phyloP scores from a whole-genome alignment of 163 green algal genomes.

The Volvox carteri region DNA sequence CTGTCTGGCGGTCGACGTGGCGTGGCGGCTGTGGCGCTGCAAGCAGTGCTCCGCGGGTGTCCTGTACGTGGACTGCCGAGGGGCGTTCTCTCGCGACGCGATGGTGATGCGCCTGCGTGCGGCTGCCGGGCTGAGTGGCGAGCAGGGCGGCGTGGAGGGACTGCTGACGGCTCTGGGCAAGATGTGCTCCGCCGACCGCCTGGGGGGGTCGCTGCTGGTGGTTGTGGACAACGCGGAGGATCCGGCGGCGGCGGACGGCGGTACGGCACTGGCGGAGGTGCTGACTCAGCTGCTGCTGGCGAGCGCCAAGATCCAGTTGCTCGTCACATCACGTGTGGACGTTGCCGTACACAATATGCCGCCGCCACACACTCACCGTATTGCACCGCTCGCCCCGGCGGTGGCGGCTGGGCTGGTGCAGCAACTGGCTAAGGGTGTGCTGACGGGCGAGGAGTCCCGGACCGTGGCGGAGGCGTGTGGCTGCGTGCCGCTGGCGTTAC shows the following conservation, averaged over 20 bases:
- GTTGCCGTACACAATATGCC: background rate
- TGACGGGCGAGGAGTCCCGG: slow-evolving; percentile 1
- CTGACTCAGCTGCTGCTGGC: background rate
- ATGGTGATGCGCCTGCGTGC: slow-evolving; percentile 20
- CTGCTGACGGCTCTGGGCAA: slow-evolving; percentile 5
- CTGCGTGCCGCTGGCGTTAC: slow-evolving; percentile 21
- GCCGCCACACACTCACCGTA: background rate
- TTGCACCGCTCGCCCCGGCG: background rate
- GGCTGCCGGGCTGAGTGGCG: background rate
- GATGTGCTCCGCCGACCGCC: background rate
- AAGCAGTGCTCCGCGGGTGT: background rate
- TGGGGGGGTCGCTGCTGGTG: slow-evolving; percentile 15
- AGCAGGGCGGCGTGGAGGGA: slow-evolving; percentile 5
- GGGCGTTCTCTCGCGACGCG: background rate
- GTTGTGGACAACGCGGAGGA: slow-evolving; percentile 40
- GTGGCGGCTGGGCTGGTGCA: background rate
- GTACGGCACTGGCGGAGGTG: slow-evolving; percentile 15
- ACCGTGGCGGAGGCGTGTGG: slow-evolving; percentile 15
- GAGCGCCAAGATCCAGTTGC: background rate
- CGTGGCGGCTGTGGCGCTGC: slow-evolving; percentile 14
- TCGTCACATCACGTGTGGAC: slow-evolving; percentile 10
- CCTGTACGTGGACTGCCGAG: slow-evolving; percentile 24
- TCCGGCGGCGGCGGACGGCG: slow-evolving; percentile 4
- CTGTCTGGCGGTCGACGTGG: slow-evolving; percentile 20
- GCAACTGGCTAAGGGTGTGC: background rate